Evolutionary conservation across 352 stramenopile genomes (phyloP).

Genomic region (Pythium vanterpoolii): DNA sequence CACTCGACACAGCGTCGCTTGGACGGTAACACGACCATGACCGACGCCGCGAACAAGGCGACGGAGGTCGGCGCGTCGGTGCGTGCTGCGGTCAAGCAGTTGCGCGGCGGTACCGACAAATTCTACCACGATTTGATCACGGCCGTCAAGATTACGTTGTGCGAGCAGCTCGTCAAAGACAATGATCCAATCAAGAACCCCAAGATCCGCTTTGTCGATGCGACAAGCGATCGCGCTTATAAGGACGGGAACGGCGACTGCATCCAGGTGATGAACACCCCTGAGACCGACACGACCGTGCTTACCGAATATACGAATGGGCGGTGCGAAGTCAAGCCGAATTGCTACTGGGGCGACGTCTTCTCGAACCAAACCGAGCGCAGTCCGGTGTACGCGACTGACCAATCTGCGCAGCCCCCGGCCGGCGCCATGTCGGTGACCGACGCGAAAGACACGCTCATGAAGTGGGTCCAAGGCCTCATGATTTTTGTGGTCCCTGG

Average conservation of each 20-base stretch:
- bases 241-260: constrained; percentile 34
- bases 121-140: constrained; percentile 67
- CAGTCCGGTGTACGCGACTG: constrained; percentile 24
- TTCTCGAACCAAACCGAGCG: constrained; percentile 31
- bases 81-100: constrained; percentile 57
- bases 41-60: constrained; percentile 35
- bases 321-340: constrained; percentile 51
- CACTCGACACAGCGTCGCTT: constrained; percentile 3
- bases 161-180: constrained; percentile 33
- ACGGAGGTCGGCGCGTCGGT: constrained; percentile 44
- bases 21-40: constrained; percentile 12
- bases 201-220: constrained; percentile 35
- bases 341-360: constrained; percentile 63
- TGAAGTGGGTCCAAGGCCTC: constrained; percentile 48
- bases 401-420: constrained; percentile 26
- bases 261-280: constrained; percentile 25
- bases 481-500: constrained; percentile 53
- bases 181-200: constrained; percentile 10
- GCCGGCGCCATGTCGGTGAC: constrained; percentile 27
- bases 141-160: constrained; percentile 49
- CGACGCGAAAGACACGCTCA: constrained; percentile 30
- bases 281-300: constrained; percentile 24
- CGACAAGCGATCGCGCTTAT: constrained; percentile 32
- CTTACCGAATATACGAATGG: constrained; percentile 30
- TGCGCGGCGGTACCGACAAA: constrained; percentile 51